These are phyloP conservation scores for Penicillium freii DNA, from an alignment of 2,329 filamentous ascomycete genomes.

Conservation along the genomic window DNA sequence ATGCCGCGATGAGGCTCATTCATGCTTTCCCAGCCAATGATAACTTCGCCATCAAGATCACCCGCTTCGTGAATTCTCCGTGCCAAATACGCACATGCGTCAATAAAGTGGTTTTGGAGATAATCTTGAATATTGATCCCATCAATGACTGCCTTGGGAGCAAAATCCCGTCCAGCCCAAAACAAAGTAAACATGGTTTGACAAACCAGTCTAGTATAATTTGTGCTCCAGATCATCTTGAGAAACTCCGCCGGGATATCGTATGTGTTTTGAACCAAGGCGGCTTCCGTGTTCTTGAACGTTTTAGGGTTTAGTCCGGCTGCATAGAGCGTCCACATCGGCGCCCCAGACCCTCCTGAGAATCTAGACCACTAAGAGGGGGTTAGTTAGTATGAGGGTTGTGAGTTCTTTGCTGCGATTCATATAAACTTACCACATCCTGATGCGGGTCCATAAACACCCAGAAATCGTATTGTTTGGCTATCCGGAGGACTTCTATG, in stretches of 20 bases:
- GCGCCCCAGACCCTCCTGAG: conserved; percentile 89
- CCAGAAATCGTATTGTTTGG: conserved; percentile 89
- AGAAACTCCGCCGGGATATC: conserved; percentile 81
- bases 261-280: conserved; percentile 92
- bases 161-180: conserved; percentile 86
- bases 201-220: conserved; percentile 82
- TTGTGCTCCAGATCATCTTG: conserved; percentile 99
- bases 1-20: conserved; percentile 93
- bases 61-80: conserved; percentile 84
- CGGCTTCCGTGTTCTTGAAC: conserved; percentile 84
- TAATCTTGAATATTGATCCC: conserved; percentile 96
- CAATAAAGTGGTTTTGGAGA: conserved; percentile 80
- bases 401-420: not conserved
- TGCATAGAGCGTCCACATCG: conserved; percentile 96
- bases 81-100: conserved; percentile 76
- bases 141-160: conserved; percentile 92
- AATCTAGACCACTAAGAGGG: conserved; percentile 78
- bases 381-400: conserved; percentile 27
- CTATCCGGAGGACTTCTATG: conserved; percentile 75
- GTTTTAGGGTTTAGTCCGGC: conserved; percentile 83
- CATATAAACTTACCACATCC: conserved; percentile 70
- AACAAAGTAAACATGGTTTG: conserved; percentile 94
- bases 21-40: conserved; percentile 94
- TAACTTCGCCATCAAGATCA: conserved; percentile 78
- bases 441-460: conserved; percentile 99